These are phyloP conservation scores for Bremia lactucae DNA, from an alignment of 352 stramenopile species.

Conservation along the genomic window DNA sequence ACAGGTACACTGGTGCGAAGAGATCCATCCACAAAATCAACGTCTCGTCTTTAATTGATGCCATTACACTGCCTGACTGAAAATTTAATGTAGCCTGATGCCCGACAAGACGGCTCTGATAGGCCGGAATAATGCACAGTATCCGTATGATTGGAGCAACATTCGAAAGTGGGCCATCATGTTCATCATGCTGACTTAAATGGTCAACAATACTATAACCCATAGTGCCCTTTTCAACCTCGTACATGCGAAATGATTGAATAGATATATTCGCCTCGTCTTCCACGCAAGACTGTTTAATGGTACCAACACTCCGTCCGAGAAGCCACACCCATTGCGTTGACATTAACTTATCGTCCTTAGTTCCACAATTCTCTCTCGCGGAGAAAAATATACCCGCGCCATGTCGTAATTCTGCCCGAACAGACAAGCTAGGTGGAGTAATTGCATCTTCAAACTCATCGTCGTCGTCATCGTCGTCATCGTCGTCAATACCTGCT, in stretches of 20 bases:
- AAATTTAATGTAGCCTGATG: constrained; percentile 54
- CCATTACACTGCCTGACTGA: constrained; percentile 34
- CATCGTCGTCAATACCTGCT: constrained; percentile 49
- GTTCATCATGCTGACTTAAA: neutral
- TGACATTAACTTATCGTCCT: constrained; percentile 8
- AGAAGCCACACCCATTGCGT: constrained; percentile 51
- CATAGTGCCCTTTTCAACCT: constrained; percentile 22
- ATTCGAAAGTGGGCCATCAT: constrained; percentile 2
- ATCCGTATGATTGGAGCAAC: constrained; percentile 33
- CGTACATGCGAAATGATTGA: constrained; percentile 47
- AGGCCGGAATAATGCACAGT: constrained; percentile 60
- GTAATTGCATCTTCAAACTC: constrained; percentile 84
- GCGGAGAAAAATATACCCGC: constrained; percentile 46
- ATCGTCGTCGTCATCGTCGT: constrained; percentile 68
- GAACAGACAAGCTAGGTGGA: constrained; percentile 63
- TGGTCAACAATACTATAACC: constrained; percentile 36
- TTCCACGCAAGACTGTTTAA: constrained; percentile 81
- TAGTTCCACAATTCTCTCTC: constrained; percentile 9
- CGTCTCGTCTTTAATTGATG: constrained; percentile 66
- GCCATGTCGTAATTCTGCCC: constrained; percentile 31
- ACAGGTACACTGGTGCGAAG: constrained; percentile 66
- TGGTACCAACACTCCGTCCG: constrained; percentile 29
- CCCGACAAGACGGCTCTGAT: constrained; percentile 69
- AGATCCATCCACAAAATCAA: constrained; percentile 71
- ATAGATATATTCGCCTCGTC: constrained; percentile 63